These are phyloP conservation scores for Phytopythium sindhum DNA, from an alignment of 352 stramenopile genomes.

Conservation along the genomic window DNA sequence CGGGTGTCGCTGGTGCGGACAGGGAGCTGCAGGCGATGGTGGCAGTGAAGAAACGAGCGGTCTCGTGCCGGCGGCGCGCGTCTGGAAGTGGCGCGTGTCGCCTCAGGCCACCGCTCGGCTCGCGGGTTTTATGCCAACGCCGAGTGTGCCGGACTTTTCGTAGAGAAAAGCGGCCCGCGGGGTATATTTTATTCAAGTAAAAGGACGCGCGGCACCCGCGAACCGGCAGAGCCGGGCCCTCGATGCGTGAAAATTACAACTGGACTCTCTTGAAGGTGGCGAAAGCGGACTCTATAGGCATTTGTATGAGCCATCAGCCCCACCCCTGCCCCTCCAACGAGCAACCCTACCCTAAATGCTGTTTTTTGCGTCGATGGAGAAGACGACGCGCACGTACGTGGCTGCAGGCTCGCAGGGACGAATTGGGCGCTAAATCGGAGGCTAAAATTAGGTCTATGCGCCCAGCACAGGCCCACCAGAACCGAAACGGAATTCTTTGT, in stretches of 20 bases:
- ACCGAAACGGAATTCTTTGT: no score
- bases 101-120: no score
- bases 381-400: not conserved
- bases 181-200: no score
- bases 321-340: not conserved
- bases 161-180: no score
- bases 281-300: not conserved
- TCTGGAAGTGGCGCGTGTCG: slow-evolving; percentile 1
- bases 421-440: not conserved
- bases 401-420: no score
- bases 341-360: slow-evolving; percentile 2
- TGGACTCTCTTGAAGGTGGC: no score
- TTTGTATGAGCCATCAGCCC: slow-evolving; percentile 6
- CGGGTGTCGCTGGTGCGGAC: not conserved
- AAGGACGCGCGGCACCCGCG: no score
- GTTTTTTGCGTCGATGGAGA: not conserved
- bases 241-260: no score
- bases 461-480: not conserved
- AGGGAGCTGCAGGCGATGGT: no score
- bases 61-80: not conserved
- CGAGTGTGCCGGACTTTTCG: no score
- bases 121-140: no score
- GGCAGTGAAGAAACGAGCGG: not conserved
- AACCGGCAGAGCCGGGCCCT: not conserved
- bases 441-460: not conserved